Evolutionary conservation across 2,329 filamentous ascomycete species (phyloP).

Genomic region (Aaosphaeria pasadenensis): DNA sequence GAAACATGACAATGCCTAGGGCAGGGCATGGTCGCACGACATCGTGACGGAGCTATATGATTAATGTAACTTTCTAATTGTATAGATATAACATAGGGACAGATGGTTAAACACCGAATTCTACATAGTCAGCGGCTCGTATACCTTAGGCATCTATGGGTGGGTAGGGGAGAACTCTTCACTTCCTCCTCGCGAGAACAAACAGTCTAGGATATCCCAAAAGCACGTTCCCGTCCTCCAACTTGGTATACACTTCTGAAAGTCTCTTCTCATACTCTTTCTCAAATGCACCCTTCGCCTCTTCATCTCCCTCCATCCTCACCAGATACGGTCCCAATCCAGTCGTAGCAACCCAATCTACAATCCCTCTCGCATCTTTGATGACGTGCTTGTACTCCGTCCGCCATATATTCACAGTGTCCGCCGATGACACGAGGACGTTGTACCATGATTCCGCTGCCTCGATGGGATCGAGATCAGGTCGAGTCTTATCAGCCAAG

Average conservation of each 20-base stretch:
- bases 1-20: conserved; percentile 2
- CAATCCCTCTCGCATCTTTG: conserved; percentile 47
- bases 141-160: no score
- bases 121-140: no score
- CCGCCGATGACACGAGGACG: conserved; percentile 38
- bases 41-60: no score
- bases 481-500: not conserved
- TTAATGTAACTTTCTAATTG: no score
- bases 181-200: conserved; percentile 43
- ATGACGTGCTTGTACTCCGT: conserved; percentile 55
- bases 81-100: no score
- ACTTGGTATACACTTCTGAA: conserved; percentile 42
- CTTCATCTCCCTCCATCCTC: conserved; percentile 40
- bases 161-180: not conserved
- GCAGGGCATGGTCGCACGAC: not conserved
- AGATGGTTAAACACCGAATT: no score
- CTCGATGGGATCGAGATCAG: conserved; percentile 41
- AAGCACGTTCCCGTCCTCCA: conserved; percentile 53
- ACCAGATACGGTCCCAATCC: conserved; percentile 56
- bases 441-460: conserved; percentile 49
- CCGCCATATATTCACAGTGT: conserved; percentile 53
- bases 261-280: conserved; percentile 47
- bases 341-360: conserved; percentile 60
- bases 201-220: conserved; percentile 57
- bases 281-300: conserved; percentile 42